Evolutionary conservation across 257 asterid species (phyloP).

Genomic region (Mitragyna speciosa): DNA sequence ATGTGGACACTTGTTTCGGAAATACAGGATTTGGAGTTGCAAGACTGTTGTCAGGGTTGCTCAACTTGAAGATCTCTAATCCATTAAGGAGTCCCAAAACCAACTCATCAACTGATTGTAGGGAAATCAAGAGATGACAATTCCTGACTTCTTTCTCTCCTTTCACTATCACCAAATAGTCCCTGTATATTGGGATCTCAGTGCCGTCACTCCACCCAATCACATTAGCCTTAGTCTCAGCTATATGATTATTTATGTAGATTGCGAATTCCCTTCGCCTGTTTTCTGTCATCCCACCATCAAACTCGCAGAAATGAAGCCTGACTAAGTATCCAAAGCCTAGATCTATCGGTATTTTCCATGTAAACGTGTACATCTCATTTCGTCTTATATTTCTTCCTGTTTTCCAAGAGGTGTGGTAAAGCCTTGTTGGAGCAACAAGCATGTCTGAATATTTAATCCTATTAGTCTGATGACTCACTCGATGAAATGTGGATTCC

Average conservation of each 20-base stretch:
- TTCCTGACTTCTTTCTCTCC: conserved; percentile 3
- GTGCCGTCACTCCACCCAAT: neutral
- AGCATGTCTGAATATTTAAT: neutral
- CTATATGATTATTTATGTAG: neutral
- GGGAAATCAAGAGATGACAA: neutral
- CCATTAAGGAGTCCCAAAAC: conserved; percentile 2
- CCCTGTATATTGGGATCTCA: conserved; percentile 3
- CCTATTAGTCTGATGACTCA: conserved; percentile 10
- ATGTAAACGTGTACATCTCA: neutral
- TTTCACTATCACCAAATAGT: conserved; percentile 16
- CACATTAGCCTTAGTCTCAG: conserved; percentile 10
- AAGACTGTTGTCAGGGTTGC: conserved; percentile 14
- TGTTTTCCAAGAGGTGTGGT: conserved; percentile 4
- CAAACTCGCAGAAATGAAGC: neutral
- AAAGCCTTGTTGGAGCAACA: neutral
- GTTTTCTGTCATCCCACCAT: neutral
- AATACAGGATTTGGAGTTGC: conserved; percentile 17
- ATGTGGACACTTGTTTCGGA: too few relatives aligned
- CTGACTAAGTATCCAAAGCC: neutral
- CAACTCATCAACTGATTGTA: conserved; percentile 4
- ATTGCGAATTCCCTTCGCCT: neutral
- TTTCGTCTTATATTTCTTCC: neutral
- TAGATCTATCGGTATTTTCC: neutral
- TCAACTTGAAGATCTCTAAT: conserved; percentile 21
- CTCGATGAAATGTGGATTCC: conserved; percentile 28